Evolutionary conservation across 164 flowering plant genomes (phyloP).

Genomic region (Tetrastigma voinierianum): DNA sequence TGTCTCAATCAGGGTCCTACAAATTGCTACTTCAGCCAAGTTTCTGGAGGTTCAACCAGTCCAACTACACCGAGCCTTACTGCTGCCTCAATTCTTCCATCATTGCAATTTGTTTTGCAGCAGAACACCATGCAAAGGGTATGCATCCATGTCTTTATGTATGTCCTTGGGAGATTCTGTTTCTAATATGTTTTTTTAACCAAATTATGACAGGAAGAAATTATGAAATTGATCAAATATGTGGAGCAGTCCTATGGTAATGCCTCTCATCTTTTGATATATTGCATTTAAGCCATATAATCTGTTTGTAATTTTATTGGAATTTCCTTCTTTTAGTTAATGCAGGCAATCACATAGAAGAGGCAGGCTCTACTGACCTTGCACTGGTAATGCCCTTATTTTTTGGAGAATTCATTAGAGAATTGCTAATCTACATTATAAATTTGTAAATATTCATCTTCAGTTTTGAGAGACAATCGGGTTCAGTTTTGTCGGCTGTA

Average conservation of each 20-base stretch:
- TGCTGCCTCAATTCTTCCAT: slow-evolving; percentile 56
- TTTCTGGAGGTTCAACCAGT: slow-evolving; percentile 38
- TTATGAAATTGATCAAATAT: slow-evolving; percentile 36
- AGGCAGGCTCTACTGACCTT: slow-evolving; percentile 19
- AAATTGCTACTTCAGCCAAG: slow-evolving; percentile 29
- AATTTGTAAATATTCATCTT: too few relatives aligned
- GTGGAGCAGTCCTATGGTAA: slow-evolving; percentile 43
- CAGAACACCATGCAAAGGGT: slow-evolving; percentile 40
- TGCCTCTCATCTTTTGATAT: not conserved
- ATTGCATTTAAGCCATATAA: not conserved
- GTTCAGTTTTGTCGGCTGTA: too few relatives aligned
- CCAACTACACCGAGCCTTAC: slow-evolving; percentile 26
- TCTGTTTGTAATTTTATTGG: not conserved
- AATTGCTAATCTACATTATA: too few relatives aligned
- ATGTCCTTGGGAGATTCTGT: not conserved
- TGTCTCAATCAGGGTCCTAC: slow-evolving; percentile 47
- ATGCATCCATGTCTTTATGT: slow-evolving; percentile 1
- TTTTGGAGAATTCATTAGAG: too few relatives aligned
- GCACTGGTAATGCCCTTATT: slow-evolving; percentile 26
- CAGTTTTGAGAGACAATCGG: too few relatives aligned
- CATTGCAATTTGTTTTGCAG: slow-evolving; percentile 57
- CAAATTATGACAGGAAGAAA: slow-evolving; percentile 33
- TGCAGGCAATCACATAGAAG: slow-evolving; percentile 34
- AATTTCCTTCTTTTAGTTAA: slow-evolving; percentile 7
- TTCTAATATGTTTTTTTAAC: not conserved